phyloP scores from a whole-genome alignment of 2,329 filamentous ascomycete genomes.

The Hymenoscyphus infarciens region DNA sequence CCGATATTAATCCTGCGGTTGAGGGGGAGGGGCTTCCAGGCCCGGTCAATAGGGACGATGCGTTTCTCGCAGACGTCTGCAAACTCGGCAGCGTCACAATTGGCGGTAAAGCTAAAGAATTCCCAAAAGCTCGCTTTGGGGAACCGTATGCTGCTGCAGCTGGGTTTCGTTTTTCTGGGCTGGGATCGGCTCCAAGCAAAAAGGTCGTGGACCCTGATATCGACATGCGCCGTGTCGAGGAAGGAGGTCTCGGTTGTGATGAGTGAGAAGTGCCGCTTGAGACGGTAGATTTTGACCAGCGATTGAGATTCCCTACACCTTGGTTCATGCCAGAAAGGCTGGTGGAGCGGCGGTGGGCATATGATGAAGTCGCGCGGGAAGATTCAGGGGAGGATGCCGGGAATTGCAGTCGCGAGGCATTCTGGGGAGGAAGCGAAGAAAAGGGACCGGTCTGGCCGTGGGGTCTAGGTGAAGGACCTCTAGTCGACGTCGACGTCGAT shows the following conservation, averaged over 20 bases:
- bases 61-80: slow-evolving; percentile 25
- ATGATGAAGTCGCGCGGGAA: slow-evolving; percentile 15
- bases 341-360: slow-evolving; percentile 21
- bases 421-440: slow-evolving; percentile 5
- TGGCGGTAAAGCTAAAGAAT: slow-evolving; percentile 26
- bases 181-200: slow-evolving; percentile 18
- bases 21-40: slow-evolving; percentile 33
- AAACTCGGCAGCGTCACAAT: slow-evolving; percentile 33
- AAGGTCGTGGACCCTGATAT: slow-evolving; percentile 14
- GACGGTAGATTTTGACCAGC: slow-evolving; percentile 27
- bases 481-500: background rate
- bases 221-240: slow-evolving; percentile 25
- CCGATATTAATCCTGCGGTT: slow-evolving; percentile 34
- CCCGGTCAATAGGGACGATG: slow-evolving; percentile 30
- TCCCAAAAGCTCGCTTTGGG: slow-evolving; percentile 11
- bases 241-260: slow-evolving; percentile 18
- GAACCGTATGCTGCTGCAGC: slow-evolving; percentile 26
- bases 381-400: slow-evolving; percentile 9
- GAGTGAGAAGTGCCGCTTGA: slow-evolving; percentile 22
- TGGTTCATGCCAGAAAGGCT: slow-evolving; percentile 23
- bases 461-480: background rate
- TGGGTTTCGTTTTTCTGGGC: slow-evolving; percentile 23
- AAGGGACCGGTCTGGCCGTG: slow-evolving; percentile 13
- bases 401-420: slow-evolving; percentile 14
- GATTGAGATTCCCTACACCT: slow-evolving; percentile 22